Conservation (phyloP, 306 rosid species). For the Crataegus laevigata region DNA sequence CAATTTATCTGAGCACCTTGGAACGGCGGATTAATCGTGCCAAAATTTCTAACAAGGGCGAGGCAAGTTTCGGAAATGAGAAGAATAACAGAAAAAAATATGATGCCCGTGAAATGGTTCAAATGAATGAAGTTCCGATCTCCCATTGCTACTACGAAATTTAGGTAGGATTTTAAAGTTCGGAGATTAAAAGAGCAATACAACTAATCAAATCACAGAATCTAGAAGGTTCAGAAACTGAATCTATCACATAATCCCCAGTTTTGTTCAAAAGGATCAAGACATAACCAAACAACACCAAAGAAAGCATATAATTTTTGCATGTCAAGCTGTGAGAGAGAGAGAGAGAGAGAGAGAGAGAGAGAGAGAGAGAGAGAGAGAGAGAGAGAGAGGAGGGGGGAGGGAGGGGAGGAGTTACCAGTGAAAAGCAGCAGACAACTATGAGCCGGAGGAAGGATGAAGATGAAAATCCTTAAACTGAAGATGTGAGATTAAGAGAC, state of each 20-base stretch:
- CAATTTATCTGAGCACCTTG: conserved; percentile 59
- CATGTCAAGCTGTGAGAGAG: background rate
- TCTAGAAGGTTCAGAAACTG: background rate
- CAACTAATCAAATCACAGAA: background rate
- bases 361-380: background rate
- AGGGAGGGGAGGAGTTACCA: background rate
- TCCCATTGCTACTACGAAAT: too few species aligned
- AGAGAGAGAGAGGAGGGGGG: background rate
- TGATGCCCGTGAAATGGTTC: conserved; percentile 1
- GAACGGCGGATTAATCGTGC: conserved; percentile 34
- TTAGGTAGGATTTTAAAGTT: too few species aligned
- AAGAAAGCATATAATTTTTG: background rate
- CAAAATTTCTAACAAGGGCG: conserved; percentile 29
- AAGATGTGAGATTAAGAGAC: conserved; percentile 1
- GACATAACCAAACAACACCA: background rate
- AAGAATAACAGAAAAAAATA: conserved; percentile 21
- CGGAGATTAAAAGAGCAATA: too few species aligned
- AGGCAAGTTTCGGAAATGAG: conserved; percentile 26
- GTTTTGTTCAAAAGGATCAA: background rate
- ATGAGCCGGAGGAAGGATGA: background rate
- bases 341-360: too few species aligned
- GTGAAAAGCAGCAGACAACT: conserved; percentile 1
- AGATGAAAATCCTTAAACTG: conserved; percentile 2
- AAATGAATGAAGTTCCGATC: conserved; percentile 8
- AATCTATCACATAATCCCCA: background rate